These are phyloP conservation scores for Elaeagnus macrophylla DNA, from an alignment of 306 rosid genomes.

Conservation along the genomic window DNA sequence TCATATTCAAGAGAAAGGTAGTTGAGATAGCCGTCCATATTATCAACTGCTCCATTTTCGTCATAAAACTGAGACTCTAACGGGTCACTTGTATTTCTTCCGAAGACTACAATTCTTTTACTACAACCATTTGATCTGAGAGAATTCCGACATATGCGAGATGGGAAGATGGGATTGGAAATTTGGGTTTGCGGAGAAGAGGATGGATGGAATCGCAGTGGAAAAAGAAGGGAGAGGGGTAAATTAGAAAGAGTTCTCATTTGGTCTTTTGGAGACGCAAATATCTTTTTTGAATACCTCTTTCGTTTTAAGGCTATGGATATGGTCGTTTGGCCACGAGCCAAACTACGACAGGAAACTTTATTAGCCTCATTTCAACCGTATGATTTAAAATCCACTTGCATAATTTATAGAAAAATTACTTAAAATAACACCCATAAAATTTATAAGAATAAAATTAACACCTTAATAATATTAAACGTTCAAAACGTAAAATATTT, in stretches of 20 bases:
- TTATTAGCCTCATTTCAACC: too few relatives aligned
- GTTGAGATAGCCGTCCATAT: constrained; percentile 83
- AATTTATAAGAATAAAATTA: too few relatives aligned
- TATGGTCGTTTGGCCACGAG: not conserved
- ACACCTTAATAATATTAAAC: too few relatives aligned
- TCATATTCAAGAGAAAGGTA: constrained; percentile 81
- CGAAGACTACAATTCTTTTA: constrained; percentile 16
- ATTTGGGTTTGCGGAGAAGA: constrained; percentile 18
- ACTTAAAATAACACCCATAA: too few relatives aligned
- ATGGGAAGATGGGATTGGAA: constrained; percentile 11
- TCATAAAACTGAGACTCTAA: constrained; percentile 51
- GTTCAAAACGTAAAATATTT: too few relatives aligned
- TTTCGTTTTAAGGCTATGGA: not conserved
- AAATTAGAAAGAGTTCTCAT: constrained; percentile 40
- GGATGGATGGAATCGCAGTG: constrained; percentile 13
- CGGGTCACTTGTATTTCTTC: constrained; percentile 30
- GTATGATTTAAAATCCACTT: too few relatives aligned
- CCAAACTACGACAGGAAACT: not conserved
- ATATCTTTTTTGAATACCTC: constrained; percentile 2
- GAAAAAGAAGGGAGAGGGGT: constrained; percentile 18
- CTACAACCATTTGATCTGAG: constrained; percentile 13
- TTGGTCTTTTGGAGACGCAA: constrained; percentile 8
- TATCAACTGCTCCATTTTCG: constrained; percentile 52
- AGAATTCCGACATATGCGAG: constrained; percentile 16
- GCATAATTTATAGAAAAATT: too few relatives aligned